A percentile compares a stretch with the other conserved stretches of the same genome.
These are phyloP conservation scores for Leccinum truebloodii DNA, from an alignment of 768 basidiomycete genomes.

Conservation along the genomic window DNA sequence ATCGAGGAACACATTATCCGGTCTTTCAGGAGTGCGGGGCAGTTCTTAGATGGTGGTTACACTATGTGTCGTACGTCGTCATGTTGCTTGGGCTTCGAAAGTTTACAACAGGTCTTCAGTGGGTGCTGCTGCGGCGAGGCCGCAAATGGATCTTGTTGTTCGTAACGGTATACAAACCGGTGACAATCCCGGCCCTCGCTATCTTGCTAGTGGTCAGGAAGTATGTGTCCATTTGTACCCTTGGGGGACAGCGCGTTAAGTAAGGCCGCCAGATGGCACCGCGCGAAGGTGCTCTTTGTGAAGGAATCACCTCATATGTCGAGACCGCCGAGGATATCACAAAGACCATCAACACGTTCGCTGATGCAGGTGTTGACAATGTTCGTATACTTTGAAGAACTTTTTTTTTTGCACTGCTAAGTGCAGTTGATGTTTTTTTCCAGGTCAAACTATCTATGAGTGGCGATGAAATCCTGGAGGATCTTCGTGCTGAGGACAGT, in stretches of 20 bases:
- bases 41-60: conserved; percentile 38
- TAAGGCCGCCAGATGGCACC: conserved; percentile 30
- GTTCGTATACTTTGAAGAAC: conserved; percentile 7
- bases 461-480: conserved; percentile 38
- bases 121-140: conserved; percentile 38
- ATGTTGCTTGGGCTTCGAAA: not conserved
- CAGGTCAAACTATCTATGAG: conserved; percentile 40
- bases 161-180: conserved; percentile 37
- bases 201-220: conserved; percentile 38
- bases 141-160: conserved; percentile 34
- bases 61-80: conserved; percentile 37
- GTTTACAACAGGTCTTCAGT: conserved; percentile 14
- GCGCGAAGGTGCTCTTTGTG: conserved; percentile 31
- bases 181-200: conserved; percentile 38
- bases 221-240: conserved; percentile 12
- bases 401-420: not conserved
- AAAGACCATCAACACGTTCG: conserved; percentile 24
- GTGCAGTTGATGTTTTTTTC: not conserved
- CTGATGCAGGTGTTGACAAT: conserved; percentile 25
- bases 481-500: conserved; percentile 36
- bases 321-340: conserved; percentile 33
- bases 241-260: not conserved
- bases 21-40: conserved; percentile 31
- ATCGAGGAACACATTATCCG: conserved; percentile 37
- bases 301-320: conserved; percentile 36